Evolutionary conservation across 108 stramenopile genomes (phyloP).

Genomic region (Pseudonitzschia multiseries): DNA sequence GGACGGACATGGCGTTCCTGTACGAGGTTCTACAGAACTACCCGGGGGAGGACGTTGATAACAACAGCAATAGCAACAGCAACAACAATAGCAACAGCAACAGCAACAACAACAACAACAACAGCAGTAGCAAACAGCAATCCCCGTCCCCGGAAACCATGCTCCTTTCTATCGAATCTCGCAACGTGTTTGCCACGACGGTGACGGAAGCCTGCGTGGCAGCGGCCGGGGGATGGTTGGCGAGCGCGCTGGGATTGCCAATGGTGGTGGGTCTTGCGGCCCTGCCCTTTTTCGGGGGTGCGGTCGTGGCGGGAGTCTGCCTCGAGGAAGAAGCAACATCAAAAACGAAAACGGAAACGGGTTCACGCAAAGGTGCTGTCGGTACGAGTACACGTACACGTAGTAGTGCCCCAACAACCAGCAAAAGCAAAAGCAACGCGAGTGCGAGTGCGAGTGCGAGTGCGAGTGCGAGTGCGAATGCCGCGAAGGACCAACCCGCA

Average conservation of each 20-base stretch:
- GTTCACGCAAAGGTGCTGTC: too few species aligned
- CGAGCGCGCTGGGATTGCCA: not conserved
- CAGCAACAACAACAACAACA: not conserved
- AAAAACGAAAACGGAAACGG: too few species aligned
- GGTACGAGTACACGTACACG: too few species aligned
- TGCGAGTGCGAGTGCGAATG: too few species aligned
- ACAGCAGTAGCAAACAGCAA: too few species aligned
- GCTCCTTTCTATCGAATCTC: not conserved
- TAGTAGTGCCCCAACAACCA: too few species aligned
- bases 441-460: too few species aligned
- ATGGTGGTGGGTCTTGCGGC: not conserved
- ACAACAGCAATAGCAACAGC: not conserved
- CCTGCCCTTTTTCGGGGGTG: not conserved
- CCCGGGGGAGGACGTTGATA: not conserved
- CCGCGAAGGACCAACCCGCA: too few species aligned
- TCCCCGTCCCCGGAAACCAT: too few species aligned
- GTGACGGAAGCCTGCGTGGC: conserved; percentile 4
- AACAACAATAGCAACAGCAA: not conserved
- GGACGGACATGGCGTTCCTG: conserved; percentile 4
- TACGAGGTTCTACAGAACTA: conserved; percentile 1
- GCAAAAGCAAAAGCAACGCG: too few species aligned
- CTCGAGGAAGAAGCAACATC: not conserved
- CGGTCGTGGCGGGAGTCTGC: not conserved
- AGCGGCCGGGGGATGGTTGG: not conserved
- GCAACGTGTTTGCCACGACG: not conserved